Base-by-base conservation (phyloP, 1,139 yeast genomes). In the Debaryomyces sp. region DNA sequence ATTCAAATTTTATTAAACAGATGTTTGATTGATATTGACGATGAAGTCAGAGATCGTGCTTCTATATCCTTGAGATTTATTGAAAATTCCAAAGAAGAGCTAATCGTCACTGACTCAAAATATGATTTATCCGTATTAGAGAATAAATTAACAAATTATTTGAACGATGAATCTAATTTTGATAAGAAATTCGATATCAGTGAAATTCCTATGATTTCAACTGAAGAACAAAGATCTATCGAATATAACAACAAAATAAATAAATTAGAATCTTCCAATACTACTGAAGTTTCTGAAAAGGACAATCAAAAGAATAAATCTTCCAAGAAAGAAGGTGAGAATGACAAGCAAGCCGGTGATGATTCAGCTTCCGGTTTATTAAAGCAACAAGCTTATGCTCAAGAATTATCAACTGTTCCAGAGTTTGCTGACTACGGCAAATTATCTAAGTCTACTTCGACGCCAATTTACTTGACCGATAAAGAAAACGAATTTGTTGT, bases 11-110 rank as follows among this genome's bases (percentile, higher is more conserved):
- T 94, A 56, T 80, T 94, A 59, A 78, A 80, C 50, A 85, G 98
- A 71, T 91, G 96, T 59, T 80, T 89, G 60, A 89, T 84, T 56
- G 99, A 94, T 70, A 82, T 78, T 42, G 97, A 94, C 65, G 99
- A 94, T 68, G 99, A 94, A 71, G 99, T 95, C 35, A 89, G 99
- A 75, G 99, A 94, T 67, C 85, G 99, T 65, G 97, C 99, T 7
- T 90, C 96, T 2, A 77, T 94, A 56, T 85, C 96, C 4, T 76
- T 92, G 63, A 80, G 82, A 55, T 81, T 92, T 54, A 80, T 90
- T 51, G 77, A 75, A 37, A 67, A 73, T 49, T 72, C 78, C 36
- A 72, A 77, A 45, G 80, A 80, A 47, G 70, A 77, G 39, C 81
- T 87, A 56, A 78, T 90, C 55, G 81, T 86, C 50, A 88, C 92